Conservation (phyloP, 2,329 filamentous ascomycete species). For the Clonostachys byssicola region DNA sequence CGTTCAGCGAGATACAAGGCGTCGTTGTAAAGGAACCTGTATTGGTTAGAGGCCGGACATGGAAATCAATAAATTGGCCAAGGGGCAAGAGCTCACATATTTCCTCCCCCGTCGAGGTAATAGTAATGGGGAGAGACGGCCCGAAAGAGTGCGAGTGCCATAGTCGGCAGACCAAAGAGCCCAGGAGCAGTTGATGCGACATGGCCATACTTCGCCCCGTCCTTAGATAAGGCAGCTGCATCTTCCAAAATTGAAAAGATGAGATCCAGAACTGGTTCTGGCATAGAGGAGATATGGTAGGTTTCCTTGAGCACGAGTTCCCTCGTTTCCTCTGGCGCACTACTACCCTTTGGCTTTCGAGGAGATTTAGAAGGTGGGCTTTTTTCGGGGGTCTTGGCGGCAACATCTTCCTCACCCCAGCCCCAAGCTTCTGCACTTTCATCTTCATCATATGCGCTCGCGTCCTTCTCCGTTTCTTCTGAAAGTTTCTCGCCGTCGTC, state of each 20-base stretch:
- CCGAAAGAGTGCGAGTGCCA: conserved; percentile 74
- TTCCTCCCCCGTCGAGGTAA: conserved; percentile 53
- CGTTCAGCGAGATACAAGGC: conserved; percentile 58
- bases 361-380: conserved; percentile 5
- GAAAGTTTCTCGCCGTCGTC: conserved; percentile 34
- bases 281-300: conserved; percentile 86
- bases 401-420: conserved; percentile 70
- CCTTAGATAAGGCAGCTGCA: conserved; percentile 54
- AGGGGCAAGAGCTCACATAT: conserved; percentile 45
- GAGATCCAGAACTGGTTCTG: conserved; percentile 69
- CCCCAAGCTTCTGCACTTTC: conserved; percentile 71
- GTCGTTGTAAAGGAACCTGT: conserved; percentile 64
- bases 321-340: conserved; percentile 27
- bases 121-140: conserved; percentile 76
- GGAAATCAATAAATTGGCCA: conserved; percentile 1
- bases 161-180: conserved; percentile 67
- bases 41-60: neutral
- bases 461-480: conserved; percentile 6
- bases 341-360: neutral
- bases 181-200: conserved; percentile 65
- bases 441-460: conserved; percentile 30
- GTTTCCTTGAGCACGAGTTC: conserved; percentile 79
- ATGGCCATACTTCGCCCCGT: conserved; percentile 44
- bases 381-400: conserved; percentile 7
- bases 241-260: conserved; percentile 59